Percentiles rank a stretch among this genome's conserved stretches.
These are phyloP conservation scores for Clathrus columnatus DNA, from an alignment of 768 basidiomycete species.

Conservation along the genomic window DNA sequence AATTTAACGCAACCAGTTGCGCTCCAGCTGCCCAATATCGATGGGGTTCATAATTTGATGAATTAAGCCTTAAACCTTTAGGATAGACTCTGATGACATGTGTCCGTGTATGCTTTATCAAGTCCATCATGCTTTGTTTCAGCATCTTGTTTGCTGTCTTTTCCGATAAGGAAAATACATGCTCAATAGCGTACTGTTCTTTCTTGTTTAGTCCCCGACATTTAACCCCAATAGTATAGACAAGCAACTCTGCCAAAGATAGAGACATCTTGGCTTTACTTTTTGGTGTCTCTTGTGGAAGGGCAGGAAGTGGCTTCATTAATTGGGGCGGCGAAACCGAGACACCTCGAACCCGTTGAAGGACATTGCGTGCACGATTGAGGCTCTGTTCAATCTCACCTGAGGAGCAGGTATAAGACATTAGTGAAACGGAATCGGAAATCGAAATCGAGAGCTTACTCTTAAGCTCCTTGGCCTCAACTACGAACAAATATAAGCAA, in stretches of 20 bases:
- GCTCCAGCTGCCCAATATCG: slow-evolving; percentile 83
- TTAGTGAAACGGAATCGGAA: background rate
- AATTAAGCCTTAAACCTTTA: slow-evolving; percentile 69
- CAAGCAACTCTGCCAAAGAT: slow-evolving; percentile 62
- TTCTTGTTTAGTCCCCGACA: slow-evolving; percentile 86
- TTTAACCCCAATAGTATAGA: slow-evolving; percentile 95
- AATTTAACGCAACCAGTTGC: slow-evolving; percentile 91
- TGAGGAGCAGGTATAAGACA: background rate
- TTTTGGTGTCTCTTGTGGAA: slow-evolving; percentile 9
- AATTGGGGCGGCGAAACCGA: background rate
- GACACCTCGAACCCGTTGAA: slow-evolving; percentile 11
- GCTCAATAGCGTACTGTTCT: slow-evolving; percentile 74
- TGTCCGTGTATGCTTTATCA: slow-evolving; percentile 78
- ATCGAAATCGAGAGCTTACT: background rate
- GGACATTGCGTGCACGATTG: slow-evolving; percentile 5
- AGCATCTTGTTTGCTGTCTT: slow-evolving; percentile 67
- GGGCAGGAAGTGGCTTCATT: background rate
- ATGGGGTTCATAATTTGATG: slow-evolving; percentile 84
- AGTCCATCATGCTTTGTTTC: slow-evolving; percentile 53
- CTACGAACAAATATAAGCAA: background rate
- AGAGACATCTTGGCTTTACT: slow-evolving; percentile 64
- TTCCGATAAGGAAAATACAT: slow-evolving; percentile 92
- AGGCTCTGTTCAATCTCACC: slow-evolving; percentile 9
- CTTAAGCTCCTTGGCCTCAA: slow-evolving; percentile 8
- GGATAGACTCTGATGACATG: slow-evolving; percentile 87